Base-by-base conservation (phyloP, 108 stramenopile species). In the Skeletonema tropicum region DNA sequence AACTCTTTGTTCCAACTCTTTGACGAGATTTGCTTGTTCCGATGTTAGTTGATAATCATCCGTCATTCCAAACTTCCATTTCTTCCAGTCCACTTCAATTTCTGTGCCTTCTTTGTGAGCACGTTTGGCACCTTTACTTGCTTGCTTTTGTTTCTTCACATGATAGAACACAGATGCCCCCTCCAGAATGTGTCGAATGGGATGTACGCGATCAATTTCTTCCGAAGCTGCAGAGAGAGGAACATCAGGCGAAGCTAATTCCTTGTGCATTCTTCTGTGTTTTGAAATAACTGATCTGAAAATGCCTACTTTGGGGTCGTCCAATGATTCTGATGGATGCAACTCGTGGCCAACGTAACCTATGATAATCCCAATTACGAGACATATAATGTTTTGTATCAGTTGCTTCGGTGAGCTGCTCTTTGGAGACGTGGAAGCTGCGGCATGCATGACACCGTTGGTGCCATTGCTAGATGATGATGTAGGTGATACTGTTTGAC, bases 51-150 rank as follows among this genome's bases (percentile, higher is more conserved):
- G 64, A 39, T 57, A 79, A 64, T 79, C 78, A 68, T 79, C 78
- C 10, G 67, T 60, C 78, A 79, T 79, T 30, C 71, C 78, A 64
- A 68, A 79, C 10, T 73, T 79, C 78, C 78, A 79, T 52, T 73
- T 79, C 10, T 60, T 68, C 78, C 78, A 79, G 60, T 79, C 78
- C 26, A 79, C 61, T 41, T 64, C n/a, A 17, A 57, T 55, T 57
- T 35, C 33, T n/a, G 32, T n/a, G 14, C 19, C 67, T 10, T 35
- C 57, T 46, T 39, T 49, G 9, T 13, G 21, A 35, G 21, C 19
- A 19, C 2, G 58, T 39, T 39, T 38, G 38, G 36, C 41, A 60
- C n/a, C 60, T 66, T 31, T 29, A 39, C 36, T 33, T 60, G 17
- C 45, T 31, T 26, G 29, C 17, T 26, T 36, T 59, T 69, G 33